A percentile compares a stretch with the other conserved stretches of the same genome.
Conservation (phyloP, 2,329 filamentous ascomycete genomes). For the Rhynchosporium secalis region DNA sequence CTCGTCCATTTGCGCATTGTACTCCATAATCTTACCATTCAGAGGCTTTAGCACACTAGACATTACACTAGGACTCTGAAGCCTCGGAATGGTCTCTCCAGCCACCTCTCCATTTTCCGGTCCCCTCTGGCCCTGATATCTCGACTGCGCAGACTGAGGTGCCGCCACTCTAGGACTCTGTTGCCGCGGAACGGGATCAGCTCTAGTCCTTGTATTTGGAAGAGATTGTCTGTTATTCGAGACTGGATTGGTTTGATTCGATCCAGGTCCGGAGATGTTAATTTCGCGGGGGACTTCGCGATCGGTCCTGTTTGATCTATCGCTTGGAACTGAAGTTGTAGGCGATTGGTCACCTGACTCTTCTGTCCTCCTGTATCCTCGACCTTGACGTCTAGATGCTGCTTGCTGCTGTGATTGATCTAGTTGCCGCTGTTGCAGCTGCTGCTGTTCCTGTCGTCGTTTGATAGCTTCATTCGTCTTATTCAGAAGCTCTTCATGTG, state of each 20-base stretch:
- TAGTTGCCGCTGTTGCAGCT: not conserved
- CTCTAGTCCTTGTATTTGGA: slow-evolving; percentile 6
- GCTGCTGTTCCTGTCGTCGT: slow-evolving; percentile 13
- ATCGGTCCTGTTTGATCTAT: not conserved
- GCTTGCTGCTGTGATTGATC: not conserved
- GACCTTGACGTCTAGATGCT: slow-evolving; percentile 14
- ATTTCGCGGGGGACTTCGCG: not conserved
- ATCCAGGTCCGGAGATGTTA: not conserved
- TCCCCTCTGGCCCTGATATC: not conserved
- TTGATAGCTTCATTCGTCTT: slow-evolving; percentile 6
- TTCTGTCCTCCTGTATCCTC: slow-evolving; percentile 17
- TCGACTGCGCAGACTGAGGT: not conserved
- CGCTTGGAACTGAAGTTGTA: not conserved
- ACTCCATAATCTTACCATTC: slow-evolving; percentile 18
- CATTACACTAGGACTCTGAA: slow-evolving; percentile 20
- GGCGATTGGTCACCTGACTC: slow-evolving; percentile 5
- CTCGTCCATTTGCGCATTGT: slow-evolving; percentile 17
- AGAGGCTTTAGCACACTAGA: slow-evolving; percentile 18
- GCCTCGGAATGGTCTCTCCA: slow-evolving; percentile 11
- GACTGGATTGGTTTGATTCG: not conserved
- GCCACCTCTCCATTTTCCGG: not conserved
- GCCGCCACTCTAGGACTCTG: not conserved
- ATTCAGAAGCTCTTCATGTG: slow-evolving; percentile 6
- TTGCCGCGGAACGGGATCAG: not conserved
- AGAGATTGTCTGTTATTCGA: slow-evolving; percentile 8